These are phyloP conservation scores for Xylaria grammica DNA, from an alignment of 495 filamentous ascomycete genomes.

Conservation along the genomic window DNA sequence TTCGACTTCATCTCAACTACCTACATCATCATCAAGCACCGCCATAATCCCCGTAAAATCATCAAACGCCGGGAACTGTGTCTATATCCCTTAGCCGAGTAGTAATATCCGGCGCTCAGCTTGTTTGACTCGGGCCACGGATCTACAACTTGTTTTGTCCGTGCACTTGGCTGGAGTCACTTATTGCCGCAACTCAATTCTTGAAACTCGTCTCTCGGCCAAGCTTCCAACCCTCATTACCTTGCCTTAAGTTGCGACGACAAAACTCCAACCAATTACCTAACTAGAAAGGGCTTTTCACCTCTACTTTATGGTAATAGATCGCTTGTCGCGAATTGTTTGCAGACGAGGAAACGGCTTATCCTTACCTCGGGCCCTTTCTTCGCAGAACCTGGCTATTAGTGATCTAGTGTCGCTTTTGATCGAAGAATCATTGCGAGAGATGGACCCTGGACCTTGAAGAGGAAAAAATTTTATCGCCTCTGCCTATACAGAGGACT, in stretches of 20 bases:
- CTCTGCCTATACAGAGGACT: not conserved
- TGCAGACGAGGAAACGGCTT: not conserved
- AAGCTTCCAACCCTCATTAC: not conserved
- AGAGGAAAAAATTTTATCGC: constrained; percentile 10
- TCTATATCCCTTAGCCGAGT: not conserved
- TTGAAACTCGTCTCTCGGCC: constrained; percentile 12
- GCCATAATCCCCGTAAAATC: not conserved
- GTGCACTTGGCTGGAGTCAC: constrained; percentile 5
- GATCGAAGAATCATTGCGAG: not conserved
- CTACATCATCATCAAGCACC: constrained; percentile 2
- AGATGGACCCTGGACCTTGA: constrained; percentile 6
- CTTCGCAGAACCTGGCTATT: no score
- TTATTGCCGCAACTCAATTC: not conserved
- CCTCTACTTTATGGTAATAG: not conserved
- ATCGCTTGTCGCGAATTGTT: not conserved
- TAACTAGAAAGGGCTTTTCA: no score
- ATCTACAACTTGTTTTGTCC: constrained; percentile 1
- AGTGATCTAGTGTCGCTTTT: no score
- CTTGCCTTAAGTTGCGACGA: not conserved
- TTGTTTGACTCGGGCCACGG: not conserved
- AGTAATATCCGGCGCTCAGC: not conserved
- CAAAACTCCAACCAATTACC: not conserved
- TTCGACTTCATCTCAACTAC: not conserved
- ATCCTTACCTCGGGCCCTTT: not conserved
- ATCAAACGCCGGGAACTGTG: not conserved